Percentiles rank a stretch among this genome's conserved stretches.
These are phyloP conservation scores for Diaporthe ampelina DNA, from an alignment of 2,329 filamentous ascomycete species.

Conservation along the genomic window DNA sequence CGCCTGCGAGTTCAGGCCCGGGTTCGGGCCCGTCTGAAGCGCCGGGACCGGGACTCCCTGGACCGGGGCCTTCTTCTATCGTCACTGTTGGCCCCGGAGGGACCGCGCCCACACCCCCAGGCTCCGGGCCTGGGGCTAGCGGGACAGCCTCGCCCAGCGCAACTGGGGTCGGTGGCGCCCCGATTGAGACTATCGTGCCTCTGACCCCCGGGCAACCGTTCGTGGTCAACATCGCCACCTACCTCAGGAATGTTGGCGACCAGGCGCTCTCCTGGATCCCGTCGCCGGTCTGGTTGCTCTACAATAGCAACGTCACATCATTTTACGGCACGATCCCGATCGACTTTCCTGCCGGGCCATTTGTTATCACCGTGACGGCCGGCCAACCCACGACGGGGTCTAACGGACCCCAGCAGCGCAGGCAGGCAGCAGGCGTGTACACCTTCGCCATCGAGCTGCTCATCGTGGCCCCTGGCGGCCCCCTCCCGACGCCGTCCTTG, in stretches of 20 bases:
- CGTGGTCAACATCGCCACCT: not conserved
- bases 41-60: no score
- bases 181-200: not conserved
- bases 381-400: slow-evolving; percentile 18
- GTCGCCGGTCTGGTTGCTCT: not conserved
- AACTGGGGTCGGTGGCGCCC: not conserved
- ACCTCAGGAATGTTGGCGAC: slow-evolving; percentile 1
- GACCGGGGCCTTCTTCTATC: not conserved
- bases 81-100: not conserved
- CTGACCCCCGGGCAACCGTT: not conserved
- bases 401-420: not conserved
- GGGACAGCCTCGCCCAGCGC: slow-evolving; percentile 1
- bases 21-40: not conserved
- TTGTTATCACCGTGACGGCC: slow-evolving; percentile 5
- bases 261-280: slow-evolving; percentile 18
- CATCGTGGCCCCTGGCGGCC: not conserved
- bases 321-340: slow-evolving; percentile 25
- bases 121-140: not conserved
- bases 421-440: slow-evolving; percentile 13
- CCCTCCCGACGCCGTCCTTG: not conserved
- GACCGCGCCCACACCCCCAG: not conserved
- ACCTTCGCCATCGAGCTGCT: slow-evolving; percentile 14
- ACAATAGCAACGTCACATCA: not conserved
- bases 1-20: not conserved
- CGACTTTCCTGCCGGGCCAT: not conserved